phyloP scores from a whole-genome alignment of 164 flowering plant species.

The Annona squamosa region DNA sequence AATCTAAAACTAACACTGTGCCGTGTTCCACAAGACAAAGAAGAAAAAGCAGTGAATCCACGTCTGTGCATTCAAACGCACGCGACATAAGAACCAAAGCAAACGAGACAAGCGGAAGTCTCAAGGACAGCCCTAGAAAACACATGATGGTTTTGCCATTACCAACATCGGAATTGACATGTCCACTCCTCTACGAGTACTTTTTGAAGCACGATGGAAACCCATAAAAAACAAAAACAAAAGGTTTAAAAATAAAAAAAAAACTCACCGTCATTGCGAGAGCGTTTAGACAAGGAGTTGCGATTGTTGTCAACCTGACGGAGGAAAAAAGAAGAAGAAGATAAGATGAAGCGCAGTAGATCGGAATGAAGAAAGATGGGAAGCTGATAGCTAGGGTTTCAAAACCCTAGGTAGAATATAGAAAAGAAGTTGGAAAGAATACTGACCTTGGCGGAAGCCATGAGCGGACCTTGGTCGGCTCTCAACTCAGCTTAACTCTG shows the following conservation, averaged over 20 bases:
- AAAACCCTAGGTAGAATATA: neutral
- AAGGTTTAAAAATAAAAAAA: neutral
- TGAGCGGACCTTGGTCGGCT: slow-evolving; percentile 3
- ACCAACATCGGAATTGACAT: neutral
- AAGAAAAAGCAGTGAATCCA: neutral
- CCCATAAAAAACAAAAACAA: neutral
- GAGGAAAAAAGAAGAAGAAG: neutral
- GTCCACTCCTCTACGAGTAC: neutral
- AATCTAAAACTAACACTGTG: too few species aligned
- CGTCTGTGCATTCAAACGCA: neutral
- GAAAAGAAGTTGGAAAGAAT: neutral
- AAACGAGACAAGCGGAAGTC: neutral
- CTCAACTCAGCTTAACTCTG: neutral
- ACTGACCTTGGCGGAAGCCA: slow-evolving; percentile 31
- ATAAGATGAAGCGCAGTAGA: too few species aligned
- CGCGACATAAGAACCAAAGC: neutral
- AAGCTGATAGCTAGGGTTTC: neutral
- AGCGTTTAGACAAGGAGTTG: slow-evolving; percentile 28
- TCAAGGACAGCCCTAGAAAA: neutral
- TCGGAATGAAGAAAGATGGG: neutral
- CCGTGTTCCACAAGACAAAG: too few species aligned
- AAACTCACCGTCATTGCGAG: slow-evolving; percentile 32
- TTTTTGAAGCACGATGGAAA: neutral
- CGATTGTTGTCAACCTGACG: slow-evolving; percentile 24
- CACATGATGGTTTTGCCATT: neutral